Conservation (phyloP, 176 grass and related monocot species). For the Carex kokanica region DNA sequence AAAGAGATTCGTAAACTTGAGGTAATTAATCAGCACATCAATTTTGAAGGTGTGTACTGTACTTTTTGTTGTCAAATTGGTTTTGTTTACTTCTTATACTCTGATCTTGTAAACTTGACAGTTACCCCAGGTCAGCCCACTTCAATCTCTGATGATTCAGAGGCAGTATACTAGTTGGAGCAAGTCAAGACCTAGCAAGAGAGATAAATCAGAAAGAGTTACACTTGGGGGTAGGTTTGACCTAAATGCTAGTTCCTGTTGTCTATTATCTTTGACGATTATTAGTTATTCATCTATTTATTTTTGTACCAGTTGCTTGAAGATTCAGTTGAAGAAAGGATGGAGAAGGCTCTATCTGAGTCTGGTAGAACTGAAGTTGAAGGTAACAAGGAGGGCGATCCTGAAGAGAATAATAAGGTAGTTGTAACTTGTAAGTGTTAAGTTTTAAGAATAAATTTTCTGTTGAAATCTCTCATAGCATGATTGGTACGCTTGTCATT, state of each 20-base stretch:
- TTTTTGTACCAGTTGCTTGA: conserved; percentile 78
- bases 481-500: no score
- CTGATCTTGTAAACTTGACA: conserved; percentile 39
- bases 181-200: conserved; percentile 84
- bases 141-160: conserved; percentile 79
- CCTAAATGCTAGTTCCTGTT: background rate
- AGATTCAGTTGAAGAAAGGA: conserved; percentile 84
- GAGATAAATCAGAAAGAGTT: conserved; percentile 98
- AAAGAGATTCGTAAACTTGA: no score
- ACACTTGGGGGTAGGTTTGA: conserved; percentile 80
- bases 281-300: conserved; percentile 28
- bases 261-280: background rate
- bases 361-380: conserved; percentile 87
- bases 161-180: conserved; percentile 80
- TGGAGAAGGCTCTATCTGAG: conserved; percentile 74
- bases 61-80: conserved; percentile 21
- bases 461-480: no score
- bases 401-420: no score
- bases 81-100: conserved; percentile 21
- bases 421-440: no score
- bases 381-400: conserved; percentile 62
- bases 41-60: conserved; percentile 71
- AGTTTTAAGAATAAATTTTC: no score
- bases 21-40: conserved; percentile 82
- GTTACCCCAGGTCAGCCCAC: conserved; percentile 72